These are phyloP conservation scores for Aspergillus aculeatus DNA, from an alignment of 2,329 filamentous ascomycete genomes.

Conservation along the genomic window DNA sequence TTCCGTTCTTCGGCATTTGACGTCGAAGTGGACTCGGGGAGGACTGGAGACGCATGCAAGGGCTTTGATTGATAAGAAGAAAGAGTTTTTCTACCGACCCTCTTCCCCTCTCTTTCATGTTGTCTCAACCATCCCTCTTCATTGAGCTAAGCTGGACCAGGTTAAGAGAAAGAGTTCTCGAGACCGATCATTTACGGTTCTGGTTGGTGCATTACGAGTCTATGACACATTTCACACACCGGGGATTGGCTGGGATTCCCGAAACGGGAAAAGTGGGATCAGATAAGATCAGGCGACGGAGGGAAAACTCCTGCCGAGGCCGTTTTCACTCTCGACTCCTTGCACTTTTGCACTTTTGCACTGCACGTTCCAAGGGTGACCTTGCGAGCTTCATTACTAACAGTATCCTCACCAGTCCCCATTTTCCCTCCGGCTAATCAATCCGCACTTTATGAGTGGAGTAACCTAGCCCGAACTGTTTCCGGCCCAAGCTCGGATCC, in stretches of 20 bases:
- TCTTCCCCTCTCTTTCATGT: background rate
- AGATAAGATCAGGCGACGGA: slow-evolving; percentile 28
- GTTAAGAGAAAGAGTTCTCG: background rate
- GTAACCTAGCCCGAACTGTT: background rate
- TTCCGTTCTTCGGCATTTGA: slow-evolving; percentile 18
- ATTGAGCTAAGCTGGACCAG: slow-evolving; percentile 3
- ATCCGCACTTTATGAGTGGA: background rate
- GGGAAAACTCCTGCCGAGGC: slow-evolving; percentile 12
- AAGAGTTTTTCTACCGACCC: slow-evolving; percentile 8
- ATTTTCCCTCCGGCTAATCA: background rate
- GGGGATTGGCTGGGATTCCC: slow-evolving; percentile 5
- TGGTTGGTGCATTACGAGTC: background rate
- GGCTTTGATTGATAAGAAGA: slow-evolving; percentile 6
- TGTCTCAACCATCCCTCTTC: background rate
- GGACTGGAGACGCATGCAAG: slow-evolving; percentile 1
- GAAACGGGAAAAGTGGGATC: slow-evolving; percentile 21
- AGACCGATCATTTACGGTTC: slow-evolving; percentile 4
- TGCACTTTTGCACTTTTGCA: no score
- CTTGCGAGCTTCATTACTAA: background rate
- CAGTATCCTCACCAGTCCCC: background rate
- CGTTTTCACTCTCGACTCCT: background rate
- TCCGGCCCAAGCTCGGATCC: background rate
- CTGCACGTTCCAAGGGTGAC: background rate
- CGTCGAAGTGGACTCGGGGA: background rate
- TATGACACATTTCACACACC: slow-evolving; percentile 9